Base-by-base conservation (phyloP, 352 stramenopile genomes). In the Phytopythium aichiense region DNA sequence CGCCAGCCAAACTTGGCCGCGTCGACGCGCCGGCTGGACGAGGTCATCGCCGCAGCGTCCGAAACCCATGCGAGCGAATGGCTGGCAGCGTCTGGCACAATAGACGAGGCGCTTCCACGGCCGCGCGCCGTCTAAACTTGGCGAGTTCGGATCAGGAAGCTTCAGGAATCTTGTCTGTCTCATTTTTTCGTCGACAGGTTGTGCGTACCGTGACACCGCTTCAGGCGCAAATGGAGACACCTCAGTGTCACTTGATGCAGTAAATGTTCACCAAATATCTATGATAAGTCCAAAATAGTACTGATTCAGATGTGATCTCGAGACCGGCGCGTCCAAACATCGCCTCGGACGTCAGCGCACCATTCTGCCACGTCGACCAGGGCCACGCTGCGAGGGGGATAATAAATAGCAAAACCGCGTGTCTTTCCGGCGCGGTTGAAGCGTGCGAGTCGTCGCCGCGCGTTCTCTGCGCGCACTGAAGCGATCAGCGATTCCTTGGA, bases 101-200 rank as follows among this genome's bases (percentile, higher is more conserved):
- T 43, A 43, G 37, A 38, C 33, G 33, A 38, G 33, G 33, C 33
- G 33, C 7, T 38, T 7, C 33, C 33, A 38, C 11, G 33, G 33
- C 33, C 33, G 5, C 16, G 16, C 16, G 18, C 0, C 43, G 43
- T 28, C 30, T 42, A 56, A 15, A 56, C 51, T 42, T 56, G 51
- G 51, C 30, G 18, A 20, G 18, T 48, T 23, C 8, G n/a, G 20
- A 42, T 28, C 8, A 50, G 30, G 35, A 25, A 40, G 25, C 51
- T 56, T 56, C n/a, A 50, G 18, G 35, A 16, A 55, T 45, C 30
- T 56, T 56, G 51, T 56, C 51, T 56, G 51, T 56, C 51, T 56
- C 51, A 56, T 56, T 42, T 56, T 42, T 42, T 56, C 31, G 51
- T 43, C 31, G 31, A 45, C 31, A 45, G 9, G 31, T 23, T 13